Evolutionary conservation across 257 asterid species (phyloP), one percentile per base, ranked within the genome.

Genomic region (Verbena officinalis): DNA sequence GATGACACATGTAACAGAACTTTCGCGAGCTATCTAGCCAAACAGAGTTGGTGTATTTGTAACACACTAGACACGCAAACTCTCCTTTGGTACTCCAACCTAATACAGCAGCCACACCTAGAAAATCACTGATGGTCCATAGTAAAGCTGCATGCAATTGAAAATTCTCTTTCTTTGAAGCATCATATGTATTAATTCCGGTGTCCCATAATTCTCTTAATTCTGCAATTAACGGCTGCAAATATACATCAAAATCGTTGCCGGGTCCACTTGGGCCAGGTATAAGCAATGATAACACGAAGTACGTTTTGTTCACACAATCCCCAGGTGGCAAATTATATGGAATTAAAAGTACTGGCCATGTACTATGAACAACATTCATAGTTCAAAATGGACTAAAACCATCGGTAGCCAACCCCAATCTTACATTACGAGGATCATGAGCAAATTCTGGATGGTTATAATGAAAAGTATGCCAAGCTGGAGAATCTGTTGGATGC

Each of bases 101-200:
- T 10, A 1, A 4, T 10, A 39, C 44, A 10, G 14, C 1, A 3
- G 44, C 44, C 1, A 39, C 1, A 10, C 14, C 14, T 2, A 14
- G 5, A 10, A 39, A 39, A 39, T 39, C 44, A 39, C 14, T 39
- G 2, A 39, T 39, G 12, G 44, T 39, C 44, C 44, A 39, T 39
- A 39, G 12, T 39, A 39, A 0, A 8, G 44, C 5, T 39, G 2
- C 5, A 10, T 7, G 44, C 5, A 4, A 8, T 39, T 39, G 44
- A 39, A 39, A 39, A 39, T 39, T 39, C 44, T 39, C 44, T 39
- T 39, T 39, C 3, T 11, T 8, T 7, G 0, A 10, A 39, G 63
- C 63, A 56, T 34, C 46, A 56, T 56, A 56, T 15, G 63, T 56
- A 12, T 17, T 48, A 5, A 48, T 20, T 1, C 59, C 59, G 27